A percentile compares a stretch with the other conserved stretches of the same genome.
Conservation (phyloP, 2,329 filamentous ascomycete species). For the Xylaria sp. region DNA sequence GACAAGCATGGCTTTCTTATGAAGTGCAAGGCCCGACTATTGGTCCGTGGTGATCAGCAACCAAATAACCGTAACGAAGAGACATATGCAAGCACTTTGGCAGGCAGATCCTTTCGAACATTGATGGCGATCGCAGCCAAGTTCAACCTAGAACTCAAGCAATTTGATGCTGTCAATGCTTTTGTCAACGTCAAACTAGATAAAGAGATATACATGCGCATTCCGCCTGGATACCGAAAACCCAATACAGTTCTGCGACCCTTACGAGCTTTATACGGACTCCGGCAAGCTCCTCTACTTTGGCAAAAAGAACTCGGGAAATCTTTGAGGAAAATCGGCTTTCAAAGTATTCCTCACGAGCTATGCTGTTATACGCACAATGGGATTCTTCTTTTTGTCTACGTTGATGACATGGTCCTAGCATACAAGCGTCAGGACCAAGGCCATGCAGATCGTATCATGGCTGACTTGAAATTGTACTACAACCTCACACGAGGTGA, state of each 20-base stretch:
- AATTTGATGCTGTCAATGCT: no score
- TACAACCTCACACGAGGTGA: neutral
- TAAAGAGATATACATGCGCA: neutral
- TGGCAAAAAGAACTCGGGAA: neutral
- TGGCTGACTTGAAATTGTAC: no score
- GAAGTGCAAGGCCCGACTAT: constrained; percentile 1
- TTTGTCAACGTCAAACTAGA: neutral
- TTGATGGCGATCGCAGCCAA: neutral
- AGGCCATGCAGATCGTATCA: no score
- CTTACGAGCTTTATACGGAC: neutral
- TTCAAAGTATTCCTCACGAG: neutral
- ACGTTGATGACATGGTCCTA: neutral
- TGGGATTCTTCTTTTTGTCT: neutral
- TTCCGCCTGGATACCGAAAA: neutral
- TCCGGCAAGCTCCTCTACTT: neutral
- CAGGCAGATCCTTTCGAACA: constrained; percentile 1
- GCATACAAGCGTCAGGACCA: neutral
- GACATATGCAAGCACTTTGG: neutral
- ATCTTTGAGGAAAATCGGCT: neutral
- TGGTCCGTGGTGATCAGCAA: constrained; percentile 2
- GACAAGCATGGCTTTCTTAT: no score
- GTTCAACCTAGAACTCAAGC: no score
- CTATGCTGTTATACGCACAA: no score
- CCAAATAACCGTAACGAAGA: neutral
- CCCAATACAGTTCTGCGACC: neutral